Conservation (phyloP, 2,329 filamentous ascomycete genomes). For the Stachybotrys chartarum region DNA sequence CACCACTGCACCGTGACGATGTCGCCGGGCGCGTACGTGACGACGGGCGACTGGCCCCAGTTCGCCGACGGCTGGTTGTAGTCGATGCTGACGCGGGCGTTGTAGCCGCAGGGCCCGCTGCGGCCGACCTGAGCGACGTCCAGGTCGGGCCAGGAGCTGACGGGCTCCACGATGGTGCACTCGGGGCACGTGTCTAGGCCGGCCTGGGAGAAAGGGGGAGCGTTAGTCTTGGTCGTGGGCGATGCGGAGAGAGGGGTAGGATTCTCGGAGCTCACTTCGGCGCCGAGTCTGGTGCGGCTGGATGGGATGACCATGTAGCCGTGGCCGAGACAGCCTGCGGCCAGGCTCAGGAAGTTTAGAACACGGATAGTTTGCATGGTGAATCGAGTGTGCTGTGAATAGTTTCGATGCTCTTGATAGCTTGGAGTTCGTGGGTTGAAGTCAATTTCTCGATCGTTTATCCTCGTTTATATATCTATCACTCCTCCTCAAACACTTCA, state of each 20-base stretch:
- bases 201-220: constrained; percentile 21
- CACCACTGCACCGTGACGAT: constrained; percentile 46
- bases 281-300: background rate
- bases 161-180: constrained; percentile 47
- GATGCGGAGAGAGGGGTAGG: too few relatives aligned
- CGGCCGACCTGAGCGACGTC: constrained; percentile 35
- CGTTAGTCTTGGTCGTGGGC: background rate
- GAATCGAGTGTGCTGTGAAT: background rate
- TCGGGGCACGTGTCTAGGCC: constrained; percentile 45
- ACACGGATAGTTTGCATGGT: background rate
- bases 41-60: constrained; percentile 37
- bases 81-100: constrained; percentile 43
- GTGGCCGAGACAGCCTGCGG: background rate
- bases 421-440: background rate
- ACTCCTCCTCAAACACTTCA: background rate
- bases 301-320: background rate
- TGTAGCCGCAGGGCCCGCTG: constrained; percentile 46
- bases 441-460: background rate
- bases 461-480: background rate
- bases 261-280: background rate
- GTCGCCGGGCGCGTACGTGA: constrained; percentile 37
- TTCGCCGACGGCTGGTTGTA: constrained; percentile 38
- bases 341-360: background rate
- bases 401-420: background rate
- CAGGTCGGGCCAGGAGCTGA: constrained; percentile 41